Evolutionary conservation across 176 grass and related monocot species (phyloP), one percentile per base, ranked within the genome.

Genomic region (Stipa capillata): DNA sequence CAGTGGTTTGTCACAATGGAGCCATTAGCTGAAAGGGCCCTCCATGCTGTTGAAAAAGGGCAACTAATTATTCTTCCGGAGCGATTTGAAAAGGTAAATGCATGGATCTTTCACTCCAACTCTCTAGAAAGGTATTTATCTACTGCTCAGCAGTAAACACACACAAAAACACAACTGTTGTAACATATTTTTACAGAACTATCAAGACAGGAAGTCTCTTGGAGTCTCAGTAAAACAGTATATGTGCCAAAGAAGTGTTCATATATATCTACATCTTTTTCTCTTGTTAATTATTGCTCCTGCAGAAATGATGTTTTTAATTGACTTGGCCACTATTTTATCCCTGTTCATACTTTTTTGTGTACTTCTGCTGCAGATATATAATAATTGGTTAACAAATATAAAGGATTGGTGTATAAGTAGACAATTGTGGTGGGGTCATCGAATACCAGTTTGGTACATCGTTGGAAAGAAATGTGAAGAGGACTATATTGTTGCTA

Each of bases 341-440:
- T 58, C 65, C 20, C 6, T 44, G 14, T 64, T 69, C 67, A 59
- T 48, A 31, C 16, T 77, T 76, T 69, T 66, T 37, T 17, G 18
- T 61, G 64, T 39, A 24, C 54, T 75, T 49, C 52, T 83, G n/a
- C 53, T 86, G 76, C 88, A 97, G 95, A 94, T 87, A 87, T 98
- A 98, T 86, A 98, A 94, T 85, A 90, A 98, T 79, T 98, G 95
- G 95, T 79, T 98, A 89, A 98, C 95, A 56, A 92, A 98, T 90
- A 98, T 98, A 78, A 98, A 98, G 39, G 95, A 98, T 83, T 98
- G 95, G 95, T 98, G 92, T 82, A 98, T 98, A 85, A 98, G 95
- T 83, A 94, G 92, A 85, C 95, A 98, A 77, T 72, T 98, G 65
- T 98, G 95, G 95, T 98, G 95, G 95, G 95, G 95, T 49, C 95